Conservation (phyloP, 176 grass and related monocot species). For the Themeda triandra region DNA sequence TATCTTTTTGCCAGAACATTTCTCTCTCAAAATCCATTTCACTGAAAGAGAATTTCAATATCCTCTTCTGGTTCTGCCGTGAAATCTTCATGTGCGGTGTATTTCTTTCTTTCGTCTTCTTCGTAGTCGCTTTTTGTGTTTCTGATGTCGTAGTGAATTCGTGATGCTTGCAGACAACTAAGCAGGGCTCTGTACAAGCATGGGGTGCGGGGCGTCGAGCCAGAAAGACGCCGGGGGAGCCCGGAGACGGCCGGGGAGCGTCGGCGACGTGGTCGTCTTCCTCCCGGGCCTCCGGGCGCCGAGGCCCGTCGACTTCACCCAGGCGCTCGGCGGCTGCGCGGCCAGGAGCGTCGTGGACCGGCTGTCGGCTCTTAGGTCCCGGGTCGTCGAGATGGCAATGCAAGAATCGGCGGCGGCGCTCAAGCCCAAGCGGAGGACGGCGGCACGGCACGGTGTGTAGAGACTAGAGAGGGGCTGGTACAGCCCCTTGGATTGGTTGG, state of each 20-base stretch:
- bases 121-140: neutral
- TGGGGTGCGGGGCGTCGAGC: conserved; percentile 74
- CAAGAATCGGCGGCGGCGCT: conserved; percentile 61
- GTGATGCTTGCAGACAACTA: conserved; percentile 20
- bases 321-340: conserved; percentile 46
- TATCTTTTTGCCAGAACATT: neutral
- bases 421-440: conserved; percentile 55
- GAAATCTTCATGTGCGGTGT: neutral
- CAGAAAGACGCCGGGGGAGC: conserved; percentile 42
- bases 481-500: conserved; percentile 13
- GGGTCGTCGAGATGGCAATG: conserved; percentile 71
- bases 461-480: neutral
- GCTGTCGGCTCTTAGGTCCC: conserved; percentile 52
- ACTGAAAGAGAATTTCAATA: neutral
- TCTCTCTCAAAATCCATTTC: neutral
- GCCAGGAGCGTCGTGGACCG: conserved; percentile 44
- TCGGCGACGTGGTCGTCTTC: conserved; percentile 88
- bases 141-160: neutral
- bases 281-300: conserved; percentile 80
- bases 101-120: neutral
- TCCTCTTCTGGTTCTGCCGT: neutral
- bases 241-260: conserved; percentile 50
- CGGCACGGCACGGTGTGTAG: conserved; percentile 68
- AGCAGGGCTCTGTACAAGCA: neutral
- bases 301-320: conserved; percentile 53